Evolutionary conservation across 768 basidiomycete genomes (phyloP).

Genomic region (Tremella mesenterica): DNA sequence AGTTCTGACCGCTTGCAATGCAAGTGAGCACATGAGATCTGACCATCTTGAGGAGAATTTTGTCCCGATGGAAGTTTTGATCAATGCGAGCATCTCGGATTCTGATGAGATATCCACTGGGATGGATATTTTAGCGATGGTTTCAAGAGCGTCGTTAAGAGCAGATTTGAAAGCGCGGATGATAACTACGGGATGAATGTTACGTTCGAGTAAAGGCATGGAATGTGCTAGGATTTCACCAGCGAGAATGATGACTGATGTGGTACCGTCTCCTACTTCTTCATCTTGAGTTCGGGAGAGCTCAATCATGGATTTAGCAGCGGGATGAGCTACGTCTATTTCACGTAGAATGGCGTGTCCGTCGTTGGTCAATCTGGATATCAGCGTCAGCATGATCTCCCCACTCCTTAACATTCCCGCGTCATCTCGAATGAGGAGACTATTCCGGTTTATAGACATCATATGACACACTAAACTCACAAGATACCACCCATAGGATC

Average conservation of each 20-base stretch:
- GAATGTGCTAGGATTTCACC: constrained; percentile 97
- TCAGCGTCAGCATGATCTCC: background rate
- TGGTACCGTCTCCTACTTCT: constrained; percentile 97
- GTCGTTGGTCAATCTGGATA: constrained; percentile 78
- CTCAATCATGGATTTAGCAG: constrained; percentile 99
- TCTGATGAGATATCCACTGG: constrained; percentile 82
- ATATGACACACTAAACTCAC: too few relatives aligned
- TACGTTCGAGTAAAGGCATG: constrained; percentile 81
- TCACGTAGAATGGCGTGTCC: constrained; percentile 98
- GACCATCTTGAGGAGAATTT: constrained; percentile 96
- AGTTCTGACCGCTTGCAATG: constrained; percentile 80
- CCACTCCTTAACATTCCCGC: background rate
- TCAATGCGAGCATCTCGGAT: constrained; percentile 84
- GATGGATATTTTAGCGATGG: constrained; percentile 75
- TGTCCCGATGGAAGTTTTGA: constrained; percentile 97
- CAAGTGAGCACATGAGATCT: constrained; percentile 93
- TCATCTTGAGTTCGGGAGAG: constrained; percentile 95
- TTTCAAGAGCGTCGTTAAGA: constrained; percentile 79
- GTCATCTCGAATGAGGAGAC: too few relatives aligned
- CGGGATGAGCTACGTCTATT: constrained; percentile 97
- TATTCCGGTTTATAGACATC: too few relatives aligned
- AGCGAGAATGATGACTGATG: constrained; percentile 93
- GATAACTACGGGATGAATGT: constrained; percentile 98
- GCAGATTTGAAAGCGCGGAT: constrained; percentile 97
- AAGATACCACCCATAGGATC: constrained; percentile 99